Conservation (phyloP, 2,329 filamentous ascomycete genomes). For the Trematosphaeria pertusa region DNA sequence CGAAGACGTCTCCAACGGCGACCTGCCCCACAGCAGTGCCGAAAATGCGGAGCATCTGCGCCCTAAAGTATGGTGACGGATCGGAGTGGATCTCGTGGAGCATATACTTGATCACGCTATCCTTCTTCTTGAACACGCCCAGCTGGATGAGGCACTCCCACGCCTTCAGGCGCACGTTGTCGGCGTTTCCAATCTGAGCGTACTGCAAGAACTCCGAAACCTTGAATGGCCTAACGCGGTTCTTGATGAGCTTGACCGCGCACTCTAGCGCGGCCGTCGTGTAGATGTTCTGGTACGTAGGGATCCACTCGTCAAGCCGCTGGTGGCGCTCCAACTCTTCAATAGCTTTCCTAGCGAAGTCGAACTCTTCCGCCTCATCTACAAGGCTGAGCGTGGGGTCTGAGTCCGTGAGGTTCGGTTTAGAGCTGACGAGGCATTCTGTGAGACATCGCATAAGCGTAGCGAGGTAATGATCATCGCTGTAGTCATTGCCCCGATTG, state of each 20-base stretch:
- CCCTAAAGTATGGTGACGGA: conserved; percentile 64
- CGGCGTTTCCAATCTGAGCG: conserved; percentile 64
- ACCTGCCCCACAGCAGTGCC: conserved; percentile 64
- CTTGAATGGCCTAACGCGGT: conserved; percentile 60
- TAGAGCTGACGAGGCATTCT: conserved; percentile 55
- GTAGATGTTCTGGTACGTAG: conserved; percentile 70
- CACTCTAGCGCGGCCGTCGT: conserved; percentile 68
- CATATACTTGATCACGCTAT: conserved; percentile 62
- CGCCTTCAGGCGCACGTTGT: conserved; percentile 65
- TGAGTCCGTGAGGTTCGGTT: conserved; percentile 29
- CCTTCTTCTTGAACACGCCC: conserved; percentile 57
- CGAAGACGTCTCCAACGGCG: conserved; percentile 61
- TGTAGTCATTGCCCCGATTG: conserved; percentile 87
- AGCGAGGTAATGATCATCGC: conserved; percentile 88
- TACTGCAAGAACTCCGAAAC: conserved; percentile 67
- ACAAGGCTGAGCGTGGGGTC: conserved; percentile 50
- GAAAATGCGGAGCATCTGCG: conserved; percentile 60
- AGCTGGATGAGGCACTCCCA: conserved; percentile 65
- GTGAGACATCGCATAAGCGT: conserved; percentile 73
- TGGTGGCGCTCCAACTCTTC: conserved; percentile 69
- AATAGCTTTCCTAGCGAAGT: conserved; percentile 63
- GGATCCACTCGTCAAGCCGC: conserved; percentile 71
- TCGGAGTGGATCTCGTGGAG: conserved; percentile 64
- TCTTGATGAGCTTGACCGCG: conserved; percentile 61
- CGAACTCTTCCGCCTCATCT: conserved; percentile 59